phyloP scores from a whole-genome alignment of 371 early-diverging fungal species.

The Apophysomyces trapeziformis region DNA sequence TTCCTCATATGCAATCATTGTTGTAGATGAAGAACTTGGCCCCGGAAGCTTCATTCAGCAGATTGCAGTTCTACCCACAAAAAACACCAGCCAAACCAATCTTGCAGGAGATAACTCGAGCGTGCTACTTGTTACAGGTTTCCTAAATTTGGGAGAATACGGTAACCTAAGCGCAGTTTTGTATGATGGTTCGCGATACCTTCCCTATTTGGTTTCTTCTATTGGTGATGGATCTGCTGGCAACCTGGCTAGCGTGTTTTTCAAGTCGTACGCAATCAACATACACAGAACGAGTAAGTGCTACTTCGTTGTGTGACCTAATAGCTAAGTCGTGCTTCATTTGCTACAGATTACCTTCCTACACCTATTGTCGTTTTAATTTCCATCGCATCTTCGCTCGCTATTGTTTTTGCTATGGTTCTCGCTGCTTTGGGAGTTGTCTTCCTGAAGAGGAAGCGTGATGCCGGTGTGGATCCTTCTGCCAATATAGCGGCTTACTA shows the following conservation, averaged over 20 bases:
- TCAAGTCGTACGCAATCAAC: conserved; percentile 32
- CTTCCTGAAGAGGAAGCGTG: conserved; percentile 37
- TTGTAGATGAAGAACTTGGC: conserved; percentile 28
- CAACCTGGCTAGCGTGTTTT: conserved; percentile 51
- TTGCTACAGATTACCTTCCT: conserved; percentile 46
- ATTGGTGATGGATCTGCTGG: conserved; percentile 45
- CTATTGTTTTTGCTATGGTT: conserved; percentile 71
- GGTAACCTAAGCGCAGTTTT: conserved; percentile 66
- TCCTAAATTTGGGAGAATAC: conserved; percentile 44
- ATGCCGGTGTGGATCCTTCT: conserved; percentile 36
- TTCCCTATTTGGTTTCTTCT: conserved; percentile 66
- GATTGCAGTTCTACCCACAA: conserved; percentile 27
- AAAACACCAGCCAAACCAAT: conserved; percentile 14
- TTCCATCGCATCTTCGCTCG: conserved; percentile 70
- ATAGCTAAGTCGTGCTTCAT: conserved; percentile 3
- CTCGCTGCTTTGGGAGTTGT: conserved; percentile 54
- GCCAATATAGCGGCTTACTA: conserved; percentile 41
- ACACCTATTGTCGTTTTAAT: conserved; percentile 69
- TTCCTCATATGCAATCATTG: neutral
- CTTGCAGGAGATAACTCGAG: conserved; percentile 15
- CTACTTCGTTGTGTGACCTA: neutral
- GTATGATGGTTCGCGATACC: conserved; percentile 66
- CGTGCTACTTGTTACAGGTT: conserved; percentile 55
- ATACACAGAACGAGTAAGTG: conserved; percentile 18
- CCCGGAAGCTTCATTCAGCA: conserved; percentile 37